Conservation (phyloP, 1,284 basidiomycete species). For the Earliella scabrosa region DNA sequence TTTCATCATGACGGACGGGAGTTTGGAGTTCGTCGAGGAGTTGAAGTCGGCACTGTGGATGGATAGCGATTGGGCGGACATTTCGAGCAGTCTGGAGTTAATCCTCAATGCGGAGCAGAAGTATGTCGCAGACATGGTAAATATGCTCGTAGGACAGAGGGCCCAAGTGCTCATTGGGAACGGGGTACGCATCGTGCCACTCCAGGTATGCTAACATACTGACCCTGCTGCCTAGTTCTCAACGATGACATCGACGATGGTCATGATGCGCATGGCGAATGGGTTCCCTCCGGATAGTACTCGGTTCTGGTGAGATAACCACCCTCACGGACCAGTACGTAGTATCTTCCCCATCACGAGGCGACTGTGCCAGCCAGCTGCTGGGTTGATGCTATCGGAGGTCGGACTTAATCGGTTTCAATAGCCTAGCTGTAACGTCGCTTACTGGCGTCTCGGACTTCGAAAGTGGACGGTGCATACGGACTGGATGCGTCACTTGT, state of each 20-base stretch:
- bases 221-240: conserved; percentile 53
- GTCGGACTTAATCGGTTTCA: too few species aligned
- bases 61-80: conserved; percentile 27
- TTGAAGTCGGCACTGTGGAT: conserved; percentile 43
- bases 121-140: conserved; percentile 43
- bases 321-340: too few species aligned
- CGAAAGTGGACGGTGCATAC: too few species aligned
- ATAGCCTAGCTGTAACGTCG: too few species aligned
- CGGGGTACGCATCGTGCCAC: conserved; percentile 33
- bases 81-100: conserved; percentile 42
- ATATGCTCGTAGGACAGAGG: conserved; percentile 48
- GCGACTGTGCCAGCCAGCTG: too few species aligned
- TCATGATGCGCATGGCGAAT: conserved; percentile 55
- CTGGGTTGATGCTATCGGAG: too few species aligned
- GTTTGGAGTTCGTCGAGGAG: conserved; percentile 40
- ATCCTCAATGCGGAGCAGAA: conserved; percentile 41
- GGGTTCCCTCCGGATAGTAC: conserved; percentile 23
- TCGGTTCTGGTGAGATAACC: conserved; percentile 25
- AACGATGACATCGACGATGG: conserved; percentile 57
- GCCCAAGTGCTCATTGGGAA: conserved; percentile 52
- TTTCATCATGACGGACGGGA: conserved; percentile 63
- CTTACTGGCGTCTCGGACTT: too few species aligned
- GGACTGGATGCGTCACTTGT: too few species aligned
- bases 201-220: neutral
- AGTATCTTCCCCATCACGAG: too few species aligned